Base-by-base conservation (phyloP, 805 yeast species). In the Saccharomycopsis microspora region DNA sequence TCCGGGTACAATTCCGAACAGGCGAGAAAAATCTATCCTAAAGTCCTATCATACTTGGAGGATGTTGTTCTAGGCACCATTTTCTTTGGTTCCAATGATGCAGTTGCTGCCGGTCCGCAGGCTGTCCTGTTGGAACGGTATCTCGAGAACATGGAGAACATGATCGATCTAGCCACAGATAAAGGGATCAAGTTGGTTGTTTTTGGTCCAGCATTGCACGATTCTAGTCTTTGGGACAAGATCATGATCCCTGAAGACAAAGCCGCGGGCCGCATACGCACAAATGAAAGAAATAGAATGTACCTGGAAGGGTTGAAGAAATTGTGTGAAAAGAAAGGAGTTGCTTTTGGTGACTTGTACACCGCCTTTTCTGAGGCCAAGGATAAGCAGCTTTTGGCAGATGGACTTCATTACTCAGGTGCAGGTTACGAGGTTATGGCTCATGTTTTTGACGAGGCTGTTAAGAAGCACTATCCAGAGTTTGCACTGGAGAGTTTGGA, bases 31-130 rank as follows among this genome's bases (percentile, higher is more conserved):
- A 55, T 85, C 4, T 56, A 75, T 4, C 75, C 75, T n/a, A 63
- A 67, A 39, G 64, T 82, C 8, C 19, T 19, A 19, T 19, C 19
- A 19, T 19, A 19, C 19, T 61, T 86, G 34, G 66, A 70, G 28
- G 59, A 62, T 49, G 64, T 76, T 44, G 63, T 54, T 3, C 54
- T 71, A 7, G 67, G 78, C 50, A 75, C 79, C 7, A 64, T 87
- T 2, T 87, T 83, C 59, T 78, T 85, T 56, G 96, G 96, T 3
- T 75, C 95, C 9, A 88, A 88, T 58, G 97, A 88, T 60, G 70
- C 82, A 0, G 70, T 74, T 3, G 66, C 59, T 1, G 72, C 71
- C 3, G 45, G 46, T 8, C 57, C 59, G 3, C 78, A 74, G 54
- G 63, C 64, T 28, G 85, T 85, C 7, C 74, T 76, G 1, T 19